Evolutionary conservation across 257 asterid species (phyloP).

Genomic region (Solanum chiquidenum): DNA sequence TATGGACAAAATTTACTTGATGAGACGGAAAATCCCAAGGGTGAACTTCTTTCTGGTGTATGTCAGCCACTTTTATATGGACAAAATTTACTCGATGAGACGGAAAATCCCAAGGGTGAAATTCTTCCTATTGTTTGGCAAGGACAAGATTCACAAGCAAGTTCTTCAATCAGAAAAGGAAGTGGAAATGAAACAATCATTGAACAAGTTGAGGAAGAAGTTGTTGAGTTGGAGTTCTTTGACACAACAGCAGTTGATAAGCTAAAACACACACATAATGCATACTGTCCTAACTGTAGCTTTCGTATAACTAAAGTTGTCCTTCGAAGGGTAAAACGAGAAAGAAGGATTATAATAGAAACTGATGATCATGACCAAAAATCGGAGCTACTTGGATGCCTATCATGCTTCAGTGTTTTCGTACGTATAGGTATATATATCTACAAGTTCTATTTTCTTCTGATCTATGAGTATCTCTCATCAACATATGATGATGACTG

Average conservation of each 20-base stretch:
- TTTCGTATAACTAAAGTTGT: conserved; percentile 43
- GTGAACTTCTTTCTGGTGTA: background rate
- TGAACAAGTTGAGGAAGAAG: conserved; percentile 40
- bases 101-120: background rate
- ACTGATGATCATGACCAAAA: background rate
- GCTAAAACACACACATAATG: conserved; percentile 45
- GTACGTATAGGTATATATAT: conserved; percentile 6
- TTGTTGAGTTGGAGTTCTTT: conserved; percentile 43
- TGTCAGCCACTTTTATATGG: background rate
- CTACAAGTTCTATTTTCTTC: background rate
- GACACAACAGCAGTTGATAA: conserved; percentile 33
- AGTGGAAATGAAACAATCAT: conserved; percentile 1
- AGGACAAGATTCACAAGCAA: background rate
- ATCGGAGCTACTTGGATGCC: conserved; percentile 38
- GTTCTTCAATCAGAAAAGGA: background rate
- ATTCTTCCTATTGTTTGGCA: background rate
- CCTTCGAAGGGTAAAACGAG: conserved; percentile 34
- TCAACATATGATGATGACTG: background rate
- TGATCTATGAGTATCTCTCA: background rate
- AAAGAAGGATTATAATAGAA: background rate
- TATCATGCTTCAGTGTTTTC: conserved; percentile 52
- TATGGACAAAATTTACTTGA: background rate
- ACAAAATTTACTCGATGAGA: background rate
- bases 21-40: background rate
- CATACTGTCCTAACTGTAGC: conserved; percentile 54